Evolutionary conservation across 148 eudicot genomes (phyloP).

Genomic region (Salicornia ramosissima): DNA sequence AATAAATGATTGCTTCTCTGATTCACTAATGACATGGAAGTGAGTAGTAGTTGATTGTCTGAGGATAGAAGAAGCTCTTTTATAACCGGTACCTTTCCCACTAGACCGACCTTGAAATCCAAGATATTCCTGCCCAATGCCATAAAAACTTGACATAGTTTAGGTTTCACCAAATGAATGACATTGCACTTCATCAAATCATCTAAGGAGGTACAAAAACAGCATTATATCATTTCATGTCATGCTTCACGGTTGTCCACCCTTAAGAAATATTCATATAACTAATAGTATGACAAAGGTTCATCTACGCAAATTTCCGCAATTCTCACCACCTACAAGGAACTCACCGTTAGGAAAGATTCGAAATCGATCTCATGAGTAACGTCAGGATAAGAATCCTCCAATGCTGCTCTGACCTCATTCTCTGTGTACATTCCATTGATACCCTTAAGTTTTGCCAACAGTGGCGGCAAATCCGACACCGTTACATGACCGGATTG

Average conservation of each 20-base stretch:
- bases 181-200: not conserved
- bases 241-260: not conserved
- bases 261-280: not conserved
- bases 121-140: slow-evolving; percentile 48
- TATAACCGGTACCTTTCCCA: slow-evolving; percentile 47
- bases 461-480: slow-evolving; percentile 59
- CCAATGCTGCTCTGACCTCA: slow-evolving; percentile 52
- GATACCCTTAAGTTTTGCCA: slow-evolving; percentile 58
- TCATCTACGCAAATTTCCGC: not conserved
- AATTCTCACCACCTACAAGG: not conserved
- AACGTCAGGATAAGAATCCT: slow-evolving; percentile 52
- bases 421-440: slow-evolving; percentile 44
- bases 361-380: slow-evolving; percentile 71
- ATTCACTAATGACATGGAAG: slow-evolving; percentile 73
- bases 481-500: slow-evolving; percentile 46
- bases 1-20: slow-evolving; percentile 77
- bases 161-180: not conserved
- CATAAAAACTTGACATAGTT: slow-evolving; percentile 12
- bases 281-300: not conserved
- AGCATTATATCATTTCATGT: not conserved
- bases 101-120: slow-evolving; percentile 57
- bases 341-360: slow-evolving; percentile 74
- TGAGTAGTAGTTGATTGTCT: slow-evolving; percentile 78
- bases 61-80: slow-evolving; percentile 65
- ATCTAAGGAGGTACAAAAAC: not conserved